Evolutionary conservation across 768 basidiomycete genomes (phyloP), one percentile per base, ranked within the genome.

Genomic region (Saitozyma sp.): DNA sequence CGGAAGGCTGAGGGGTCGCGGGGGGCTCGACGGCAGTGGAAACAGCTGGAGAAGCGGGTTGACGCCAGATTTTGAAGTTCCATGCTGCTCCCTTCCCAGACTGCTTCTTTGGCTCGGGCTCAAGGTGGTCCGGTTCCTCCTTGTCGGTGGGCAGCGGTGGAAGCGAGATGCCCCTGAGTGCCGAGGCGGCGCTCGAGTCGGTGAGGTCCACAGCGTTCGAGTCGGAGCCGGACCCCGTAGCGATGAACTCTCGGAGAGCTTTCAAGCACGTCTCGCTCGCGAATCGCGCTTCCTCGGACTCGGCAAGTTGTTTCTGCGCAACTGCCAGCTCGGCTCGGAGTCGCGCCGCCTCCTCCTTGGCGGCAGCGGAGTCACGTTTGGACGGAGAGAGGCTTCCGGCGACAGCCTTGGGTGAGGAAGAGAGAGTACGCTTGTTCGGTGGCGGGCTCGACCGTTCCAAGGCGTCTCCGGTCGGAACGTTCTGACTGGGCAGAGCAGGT

Each of bases 191-290:
- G 17, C 64, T 53, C 9, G 67, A 56, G 46, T 57, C 62, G 14
- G 69, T 63, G n/a, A 63, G 50, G 40, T 58, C 62, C 41, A 65
- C 58, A 63, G 52, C 56, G 20, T 46, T 38, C 4, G 37, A 59
- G 29, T 43, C 56, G 7, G 41, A 63, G 8, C 60, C 62, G 17
- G 46, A 29, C 13, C 56, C 55, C 17, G 50, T 19, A 9, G 78
- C 74, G 54, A 82, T 80, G 61, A 80, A 97, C 61, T 87, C 88
- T 43, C 92, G 84, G 49, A 98, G 82, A 0, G 89, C 90, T 58
- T 85, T 86, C 66, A 90, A 86, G 75, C 91, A 93, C 0, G 85
- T 85, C 67, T 97, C 92, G 42, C 89, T 90, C 4, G 94, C 94
- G 73, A 91, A 87, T 53, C 87, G 83, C 3, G 90, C 91, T 78